phyloP scores from a whole-genome alignment of 768 basidiomycete species.

The Termitomyces titanicus region DNA sequence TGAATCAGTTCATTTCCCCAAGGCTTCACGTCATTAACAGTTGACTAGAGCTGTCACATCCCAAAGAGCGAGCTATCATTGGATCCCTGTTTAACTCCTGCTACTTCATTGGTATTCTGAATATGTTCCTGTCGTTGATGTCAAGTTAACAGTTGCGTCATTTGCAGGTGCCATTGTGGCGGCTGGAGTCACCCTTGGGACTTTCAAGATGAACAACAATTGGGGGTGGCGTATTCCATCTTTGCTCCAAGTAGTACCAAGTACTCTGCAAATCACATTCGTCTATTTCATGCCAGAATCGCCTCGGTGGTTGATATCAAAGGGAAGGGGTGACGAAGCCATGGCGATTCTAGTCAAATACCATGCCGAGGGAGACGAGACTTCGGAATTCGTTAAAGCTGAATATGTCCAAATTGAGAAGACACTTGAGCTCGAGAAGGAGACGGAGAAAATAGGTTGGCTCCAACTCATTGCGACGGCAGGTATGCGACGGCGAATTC shows the following conservation, averaged over 20 bases:
- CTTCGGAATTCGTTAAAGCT: slow-evolving; percentile 53
- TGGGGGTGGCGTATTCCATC: slow-evolving; percentile 75
- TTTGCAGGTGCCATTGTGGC: slow-evolving; percentile 50
- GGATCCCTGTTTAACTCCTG: slow-evolving; percentile 63
- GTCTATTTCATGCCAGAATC: slow-evolving; percentile 61
- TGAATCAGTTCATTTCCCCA: slow-evolving; percentile 8
- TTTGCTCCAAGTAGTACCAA: slow-evolving; percentile 54
- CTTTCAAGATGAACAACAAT: slow-evolving; percentile 52
- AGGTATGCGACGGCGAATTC: slow-evolving; percentile 50
- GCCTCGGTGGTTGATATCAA: slow-evolving; percentile 61
- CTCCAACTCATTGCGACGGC: slow-evolving; percentile 37
- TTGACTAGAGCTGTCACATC: slow-evolving; percentile 55
- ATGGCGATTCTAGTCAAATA: slow-evolving; percentile 47
- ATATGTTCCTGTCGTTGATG: background rate
- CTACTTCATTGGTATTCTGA: slow-evolving; percentile 48
- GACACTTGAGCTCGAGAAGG: slow-evolving; percentile 50
- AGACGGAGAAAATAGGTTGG: slow-evolving; percentile 46
- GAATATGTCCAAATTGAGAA: slow-evolving; percentile 55
- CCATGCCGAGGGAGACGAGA: slow-evolving; percentile 55
- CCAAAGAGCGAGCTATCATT: slow-evolving; percentile 63
- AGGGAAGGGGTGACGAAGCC: slow-evolving; percentile 49
- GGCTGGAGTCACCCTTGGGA: slow-evolving; percentile 58
- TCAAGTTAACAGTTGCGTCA: too few relatives aligned
- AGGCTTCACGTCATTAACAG: too few relatives aligned
- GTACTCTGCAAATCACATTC: slow-evolving; percentile 49